Percentiles rank a stretch among this genome's conserved stretches.
phyloP scores from a whole-genome alignment of 208 protist genomes.

The Acanthamoeba triangularis region DNA sequence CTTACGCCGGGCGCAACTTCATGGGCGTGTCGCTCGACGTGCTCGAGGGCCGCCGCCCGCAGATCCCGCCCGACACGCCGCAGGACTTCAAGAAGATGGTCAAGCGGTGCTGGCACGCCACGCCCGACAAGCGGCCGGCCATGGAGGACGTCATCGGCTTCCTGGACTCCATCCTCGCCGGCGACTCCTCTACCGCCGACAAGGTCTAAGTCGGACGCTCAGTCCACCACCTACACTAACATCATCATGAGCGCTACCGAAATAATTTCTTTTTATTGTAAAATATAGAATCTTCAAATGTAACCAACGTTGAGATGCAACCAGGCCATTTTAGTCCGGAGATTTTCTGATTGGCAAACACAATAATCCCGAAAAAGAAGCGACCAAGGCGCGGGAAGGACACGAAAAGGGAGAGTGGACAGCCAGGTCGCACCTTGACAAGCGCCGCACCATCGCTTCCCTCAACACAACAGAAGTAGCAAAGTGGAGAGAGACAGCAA shows the following conservation, averaged over 20 bases:
- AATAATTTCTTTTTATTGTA: too few relatives aligned
- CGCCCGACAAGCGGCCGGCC: neutral
- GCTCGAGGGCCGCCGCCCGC: constrained; percentile 7
- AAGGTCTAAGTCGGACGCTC: neutral
- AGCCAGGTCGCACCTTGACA: too few relatives aligned
- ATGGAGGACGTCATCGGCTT: neutral
- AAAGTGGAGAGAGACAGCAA: too few relatives aligned
- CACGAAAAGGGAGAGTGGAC: too few relatives aligned
- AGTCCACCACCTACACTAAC: too few relatives aligned
- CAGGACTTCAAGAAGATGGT: constrained; percentile 7
- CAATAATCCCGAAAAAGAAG: neutral
- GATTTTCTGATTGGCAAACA: too few relatives aligned
- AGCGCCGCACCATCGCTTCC: too few relatives aligned
- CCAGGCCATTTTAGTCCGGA: too few relatives aligned
- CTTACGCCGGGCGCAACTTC: constrained; percentile 32
- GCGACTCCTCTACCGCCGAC: neutral
- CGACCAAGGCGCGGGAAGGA: neutral
- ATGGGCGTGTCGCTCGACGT: constrained; percentile 56
- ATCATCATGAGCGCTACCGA: too few relatives aligned
- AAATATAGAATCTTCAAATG: too few relatives aligned
- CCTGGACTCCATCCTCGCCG: neutral
- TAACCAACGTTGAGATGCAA: too few relatives aligned
- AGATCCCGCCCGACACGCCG: constrained; percentile 9
- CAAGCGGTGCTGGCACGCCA: neutral
- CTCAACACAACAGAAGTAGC: too few relatives aligned